These are phyloP conservation scores for Candida mesenterica DNA, from an alignment of 1,139 yeast genomes.

Conservation along the genomic window DNA sequence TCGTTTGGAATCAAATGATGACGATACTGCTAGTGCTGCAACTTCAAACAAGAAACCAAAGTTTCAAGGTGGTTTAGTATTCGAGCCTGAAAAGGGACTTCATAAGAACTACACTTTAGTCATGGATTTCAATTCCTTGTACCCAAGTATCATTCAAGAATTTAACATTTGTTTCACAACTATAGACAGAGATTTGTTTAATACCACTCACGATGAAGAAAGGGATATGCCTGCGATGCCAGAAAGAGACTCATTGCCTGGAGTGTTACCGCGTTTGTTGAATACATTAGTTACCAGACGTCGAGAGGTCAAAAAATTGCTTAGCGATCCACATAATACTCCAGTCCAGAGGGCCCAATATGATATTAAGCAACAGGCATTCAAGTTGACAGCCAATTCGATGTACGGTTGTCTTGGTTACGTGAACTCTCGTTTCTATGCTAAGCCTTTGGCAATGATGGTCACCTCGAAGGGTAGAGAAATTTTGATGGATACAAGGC, in stretches of 20 bases:
- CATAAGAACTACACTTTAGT: slow-evolving; percentile 87
- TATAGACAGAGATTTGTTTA: slow-evolving; percentile 64
- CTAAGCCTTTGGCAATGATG: slow-evolving; percentile 92
- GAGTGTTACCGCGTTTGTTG: slow-evolving; percentile 83
- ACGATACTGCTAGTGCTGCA: slow-evolving; percentile 41
- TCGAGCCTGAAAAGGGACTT: slow-evolving; percentile 94
- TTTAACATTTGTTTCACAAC: slow-evolving; percentile 97
- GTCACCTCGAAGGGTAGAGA: slow-evolving; percentile 96
- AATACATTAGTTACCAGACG: slow-evolving; percentile 87
- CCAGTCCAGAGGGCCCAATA: slow-evolving; percentile 70
- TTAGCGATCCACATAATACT: slow-evolving; percentile 71
- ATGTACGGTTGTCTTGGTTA: slow-evolving; percentile 99
- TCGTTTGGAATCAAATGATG: slow-evolving; percentile 40
- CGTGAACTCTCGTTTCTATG: slow-evolving; percentile 88
- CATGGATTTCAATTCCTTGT: slow-evolving; percentile 97
- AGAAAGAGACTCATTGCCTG: slow-evolving; percentile 54
- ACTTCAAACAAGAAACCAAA: slow-evolving; percentile 73
- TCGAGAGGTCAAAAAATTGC: slow-evolving; percentile 82
- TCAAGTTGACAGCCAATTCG: slow-evolving; percentile 95
- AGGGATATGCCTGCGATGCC: slow-evolving; percentile 77
- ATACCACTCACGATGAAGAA: slow-evolving; percentile 48
- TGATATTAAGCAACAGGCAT: slow-evolving; percentile 94
- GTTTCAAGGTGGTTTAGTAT: slow-evolving; percentile 94
- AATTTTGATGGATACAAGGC: slow-evolving; percentile 89
- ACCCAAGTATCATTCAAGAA: slow-evolving; percentile 97